A percentile compares a stretch with the other conserved stretches of the same genome.
Conservation (phyloP, 768 basidiomycete genomes). For the Auriscalpium vulgare region DNA sequence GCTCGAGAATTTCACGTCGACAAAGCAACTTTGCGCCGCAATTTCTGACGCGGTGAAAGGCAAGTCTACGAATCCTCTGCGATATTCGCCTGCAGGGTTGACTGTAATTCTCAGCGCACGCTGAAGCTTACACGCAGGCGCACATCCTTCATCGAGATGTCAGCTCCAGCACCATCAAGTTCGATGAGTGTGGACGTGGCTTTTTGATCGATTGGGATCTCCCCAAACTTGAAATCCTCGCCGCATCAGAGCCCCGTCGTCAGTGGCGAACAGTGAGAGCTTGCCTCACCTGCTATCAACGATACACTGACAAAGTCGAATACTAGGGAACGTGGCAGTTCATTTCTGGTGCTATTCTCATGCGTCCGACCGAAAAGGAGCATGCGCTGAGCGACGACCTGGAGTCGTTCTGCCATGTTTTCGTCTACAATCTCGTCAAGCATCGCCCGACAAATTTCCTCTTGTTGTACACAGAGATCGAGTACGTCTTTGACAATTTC, state of each 20-base stretch:
- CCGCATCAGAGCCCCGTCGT: background rate
- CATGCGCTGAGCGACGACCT: background rate
- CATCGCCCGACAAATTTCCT: background rate
- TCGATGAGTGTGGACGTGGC: background rate
- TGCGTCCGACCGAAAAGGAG: background rate
- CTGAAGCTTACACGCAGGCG: background rate
- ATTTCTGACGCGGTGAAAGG: background rate
- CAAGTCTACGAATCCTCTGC: background rate
- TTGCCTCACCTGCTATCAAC: background rate
- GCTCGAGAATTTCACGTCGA: background rate
- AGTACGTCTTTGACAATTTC: no score
- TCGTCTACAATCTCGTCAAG: background rate
- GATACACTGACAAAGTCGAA: background rate
- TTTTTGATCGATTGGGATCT: constrained; percentile 2
- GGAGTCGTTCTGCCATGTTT: background rate
- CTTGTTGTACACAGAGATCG: no score
- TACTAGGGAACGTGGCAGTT: background rate
- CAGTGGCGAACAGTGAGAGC: background rate
- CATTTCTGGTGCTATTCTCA: background rate
- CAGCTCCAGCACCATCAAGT: constrained; percentile 2
- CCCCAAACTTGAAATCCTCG: background rate
- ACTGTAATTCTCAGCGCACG: background rate
- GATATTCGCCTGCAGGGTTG: background rate
- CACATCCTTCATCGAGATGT: constrained; percentile 1
- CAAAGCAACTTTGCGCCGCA: background rate